Evolutionary conservation across 2,329 filamentous ascomycete genomes (phyloP).

Genomic region (Botrytis fabae): DNA sequence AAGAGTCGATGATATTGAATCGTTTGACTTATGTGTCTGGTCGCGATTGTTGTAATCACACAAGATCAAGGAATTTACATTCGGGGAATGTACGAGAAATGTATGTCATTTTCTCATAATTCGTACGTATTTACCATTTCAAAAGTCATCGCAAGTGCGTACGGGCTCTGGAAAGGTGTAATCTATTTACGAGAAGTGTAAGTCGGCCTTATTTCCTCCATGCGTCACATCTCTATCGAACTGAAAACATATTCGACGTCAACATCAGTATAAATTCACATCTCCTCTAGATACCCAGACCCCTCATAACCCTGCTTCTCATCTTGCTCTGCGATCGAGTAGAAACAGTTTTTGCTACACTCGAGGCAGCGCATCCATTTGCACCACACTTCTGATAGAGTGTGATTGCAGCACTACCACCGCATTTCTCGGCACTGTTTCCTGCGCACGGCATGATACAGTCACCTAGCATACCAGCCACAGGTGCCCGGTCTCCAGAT

Average conservation of each 20-base stretch:
- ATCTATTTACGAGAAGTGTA: not conserved
- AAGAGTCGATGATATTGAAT: not conserved
- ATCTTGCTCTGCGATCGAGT: not conserved
- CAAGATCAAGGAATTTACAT: not conserved
- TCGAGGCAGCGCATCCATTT: not conserved
- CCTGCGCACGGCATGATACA: slow-evolving; percentile 22
- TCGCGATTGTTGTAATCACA: not conserved
- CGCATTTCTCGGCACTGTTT: slow-evolving; percentile 18
- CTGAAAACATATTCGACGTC: not conserved
- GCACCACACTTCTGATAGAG: slow-evolving; percentile 20
- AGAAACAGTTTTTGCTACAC: not conserved
- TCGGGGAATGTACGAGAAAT: no score
- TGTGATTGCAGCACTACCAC: slow-evolving; percentile 18
- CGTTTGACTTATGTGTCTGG: not conserved
- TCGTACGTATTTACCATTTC: not conserved
- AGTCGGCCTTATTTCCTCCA: not conserved
- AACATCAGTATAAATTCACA: not conserved
- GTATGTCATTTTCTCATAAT: not conserved
- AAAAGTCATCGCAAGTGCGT: not conserved
- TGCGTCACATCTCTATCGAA: not conserved
- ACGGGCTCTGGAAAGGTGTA: not conserved
- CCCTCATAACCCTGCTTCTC: slow-evolving; percentile 1
- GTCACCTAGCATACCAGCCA: slow-evolving; percentile 1
- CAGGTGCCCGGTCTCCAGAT: slow-evolving; percentile 8
- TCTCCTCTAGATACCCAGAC: not conserved